phyloP scores from a whole-genome alignment of 176 grass and related monocot genomes.

The Musa troglodytarum region DNA sequence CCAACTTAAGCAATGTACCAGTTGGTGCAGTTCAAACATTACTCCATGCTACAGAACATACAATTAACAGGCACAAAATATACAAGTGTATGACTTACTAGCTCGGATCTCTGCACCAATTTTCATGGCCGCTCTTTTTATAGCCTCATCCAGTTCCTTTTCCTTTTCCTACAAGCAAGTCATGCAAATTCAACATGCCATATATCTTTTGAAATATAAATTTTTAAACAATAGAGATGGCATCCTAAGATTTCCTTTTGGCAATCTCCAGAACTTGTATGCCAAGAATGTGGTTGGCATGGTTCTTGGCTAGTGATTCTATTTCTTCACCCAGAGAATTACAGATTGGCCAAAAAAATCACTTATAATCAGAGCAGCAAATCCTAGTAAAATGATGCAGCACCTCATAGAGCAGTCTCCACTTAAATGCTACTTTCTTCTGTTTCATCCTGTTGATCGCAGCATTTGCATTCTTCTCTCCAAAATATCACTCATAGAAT shows the following conservation, averaged over 20 bases:
- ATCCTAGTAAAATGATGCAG: not conserved
- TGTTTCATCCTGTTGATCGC: slow-evolving; percentile 33
- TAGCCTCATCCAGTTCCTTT: slow-evolving; percentile 28
- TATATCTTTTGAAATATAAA: not conserved
- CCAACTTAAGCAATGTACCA: too few species aligned
- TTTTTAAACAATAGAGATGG: not conserved
- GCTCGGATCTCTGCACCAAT: slow-evolving; percentile 28
- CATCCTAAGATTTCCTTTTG: too few species aligned
- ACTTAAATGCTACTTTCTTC: slow-evolving; percentile 30
- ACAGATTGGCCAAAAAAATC: too few species aligned
- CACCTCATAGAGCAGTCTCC: slow-evolving; percentile 38
- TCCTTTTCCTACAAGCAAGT: slow-evolving; percentile 25
- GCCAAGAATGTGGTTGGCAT: not conserved
- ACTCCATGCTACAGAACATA: too few species aligned
- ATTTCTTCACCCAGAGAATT: not conserved
- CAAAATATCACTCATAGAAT: slow-evolving; percentile 40
- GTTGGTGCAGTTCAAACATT: too few species aligned
- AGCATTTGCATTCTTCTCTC: slow-evolving; percentile 24
- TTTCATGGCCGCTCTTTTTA: slow-evolving; percentile 24
- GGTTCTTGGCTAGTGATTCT: not conserved
- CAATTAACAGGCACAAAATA: not conserved
- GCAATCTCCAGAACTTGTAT: too few species aligned
- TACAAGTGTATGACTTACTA: slow-evolving; percentile 19
- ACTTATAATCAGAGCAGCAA: not conserved
- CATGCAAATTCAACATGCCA: slow-evolving; percentile 2